Percentiles rank a stretch among this genome's conserved stretches.
Evolutionary conservation across 2,329 filamentous ascomycete species (phyloP).

Genomic region (Pseudogymnoascus sp.): DNA sequence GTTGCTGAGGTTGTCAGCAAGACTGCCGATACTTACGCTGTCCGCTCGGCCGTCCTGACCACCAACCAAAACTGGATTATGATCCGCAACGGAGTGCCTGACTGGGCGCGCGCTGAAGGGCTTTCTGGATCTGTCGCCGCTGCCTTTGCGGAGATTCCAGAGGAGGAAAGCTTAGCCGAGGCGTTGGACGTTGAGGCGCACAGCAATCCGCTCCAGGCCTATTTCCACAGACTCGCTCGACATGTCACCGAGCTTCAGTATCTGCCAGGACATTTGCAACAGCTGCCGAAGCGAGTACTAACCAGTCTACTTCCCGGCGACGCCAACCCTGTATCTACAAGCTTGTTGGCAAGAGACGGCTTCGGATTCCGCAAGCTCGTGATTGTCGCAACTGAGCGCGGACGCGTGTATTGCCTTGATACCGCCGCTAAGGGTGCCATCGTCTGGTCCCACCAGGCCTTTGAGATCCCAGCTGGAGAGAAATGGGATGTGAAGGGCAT

Average conservation of each 20-base stretch:
- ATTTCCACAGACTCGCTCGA: slow-evolving; percentile 75
- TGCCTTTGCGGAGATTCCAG: slow-evolving; percentile 69
- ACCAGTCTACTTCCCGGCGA: slow-evolving; percentile 51
- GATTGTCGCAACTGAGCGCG: slow-evolving; percentile 69
- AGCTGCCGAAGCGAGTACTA: slow-evolving; percentile 60
- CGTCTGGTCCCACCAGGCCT: slow-evolving; percentile 64
- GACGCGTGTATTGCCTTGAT: slow-evolving; percentile 73
- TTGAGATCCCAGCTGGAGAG: slow-evolving; percentile 46
- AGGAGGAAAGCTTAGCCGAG: slow-evolving; percentile 65
- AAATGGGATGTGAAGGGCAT: slow-evolving; percentile 63
- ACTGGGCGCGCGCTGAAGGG: slow-evolving; percentile 77
- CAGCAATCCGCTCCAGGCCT: slow-evolving; percentile 71
- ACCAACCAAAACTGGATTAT: slow-evolving; percentile 70
- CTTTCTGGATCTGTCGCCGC: slow-evolving; percentile 74
- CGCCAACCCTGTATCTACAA: slow-evolving; percentile 36
- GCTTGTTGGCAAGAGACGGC: slow-evolving; percentile 54
- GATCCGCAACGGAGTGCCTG: slow-evolving; percentile 69
- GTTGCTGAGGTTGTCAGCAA: slow-evolving; percentile 78
- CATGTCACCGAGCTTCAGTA: slow-evolving; percentile 71
- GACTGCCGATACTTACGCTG: slow-evolving; percentile 58
- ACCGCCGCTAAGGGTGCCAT: slow-evolving; percentile 65
- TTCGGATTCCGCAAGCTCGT: slow-evolving; percentile 88
- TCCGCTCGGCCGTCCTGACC: slow-evolving; percentile 65
- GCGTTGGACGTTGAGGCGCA: slow-evolving; percentile 82
- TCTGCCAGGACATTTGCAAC: slow-evolving; percentile 64